Evolutionary conservation across 331 rosid genomes (phyloP).

Genomic region (Malus hybrid): DNA sequence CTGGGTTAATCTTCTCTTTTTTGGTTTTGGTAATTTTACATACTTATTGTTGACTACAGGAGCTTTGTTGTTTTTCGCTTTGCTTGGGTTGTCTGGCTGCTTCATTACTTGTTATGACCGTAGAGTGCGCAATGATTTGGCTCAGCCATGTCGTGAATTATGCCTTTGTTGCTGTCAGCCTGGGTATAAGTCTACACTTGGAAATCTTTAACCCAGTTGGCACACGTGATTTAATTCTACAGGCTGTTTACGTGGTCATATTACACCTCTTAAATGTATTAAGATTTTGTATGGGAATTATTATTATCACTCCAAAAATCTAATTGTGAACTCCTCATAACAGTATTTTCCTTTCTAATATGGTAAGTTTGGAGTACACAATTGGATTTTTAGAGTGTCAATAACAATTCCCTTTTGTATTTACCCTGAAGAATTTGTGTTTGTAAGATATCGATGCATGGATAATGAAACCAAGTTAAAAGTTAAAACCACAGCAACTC

Average conservation of each 20-base stretch:
- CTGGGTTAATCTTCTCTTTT: background rate
- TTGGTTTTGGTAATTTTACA: background rate
- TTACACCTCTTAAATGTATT: background rate
- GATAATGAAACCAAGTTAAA: too few relatives aligned
- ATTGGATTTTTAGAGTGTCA: too few relatives aligned
- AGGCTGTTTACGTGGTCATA: slow-evolving; percentile 1
- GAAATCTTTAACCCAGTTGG: background rate
- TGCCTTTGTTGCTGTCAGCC: slow-evolving; percentile 99
- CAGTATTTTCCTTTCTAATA: too few relatives aligned
- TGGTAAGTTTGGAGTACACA: too few relatives aligned
- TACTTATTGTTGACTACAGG: slow-evolving; percentile 46
- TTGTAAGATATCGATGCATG: too few relatives aligned
- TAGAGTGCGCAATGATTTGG: slow-evolving; percentile 93
- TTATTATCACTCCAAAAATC: too few relatives aligned
- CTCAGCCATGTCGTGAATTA: slow-evolving; percentile 97
- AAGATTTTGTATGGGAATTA: background rate
- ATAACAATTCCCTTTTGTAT: too few relatives aligned
- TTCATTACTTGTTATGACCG: slow-evolving; percentile 97
- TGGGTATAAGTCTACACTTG: slow-evolving; percentile 51
- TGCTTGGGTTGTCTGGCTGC: slow-evolving; percentile 97
- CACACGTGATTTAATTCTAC: background rate
- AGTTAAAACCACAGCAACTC: too few relatives aligned
- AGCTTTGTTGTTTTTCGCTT: slow-evolving; percentile 81
- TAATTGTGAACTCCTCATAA: too few relatives aligned
- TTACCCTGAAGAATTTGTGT: too few relatives aligned